These are phyloP conservation scores for Crithidia bombi DNA, from an alignment of 208 protist genomes.

Conservation along the genomic window DNA sequence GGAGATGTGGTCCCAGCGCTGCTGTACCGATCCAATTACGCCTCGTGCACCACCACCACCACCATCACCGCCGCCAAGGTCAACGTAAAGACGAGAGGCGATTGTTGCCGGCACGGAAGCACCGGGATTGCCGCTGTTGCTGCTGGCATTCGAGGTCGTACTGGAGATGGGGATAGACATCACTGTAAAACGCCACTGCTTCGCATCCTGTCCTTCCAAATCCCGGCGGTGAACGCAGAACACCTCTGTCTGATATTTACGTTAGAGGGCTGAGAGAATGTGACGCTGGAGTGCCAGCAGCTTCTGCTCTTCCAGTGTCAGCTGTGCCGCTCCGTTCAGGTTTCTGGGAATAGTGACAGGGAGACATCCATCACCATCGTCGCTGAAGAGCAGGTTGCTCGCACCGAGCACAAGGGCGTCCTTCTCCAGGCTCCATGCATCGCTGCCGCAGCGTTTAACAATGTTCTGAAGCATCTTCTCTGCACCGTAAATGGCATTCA, in stretches of 20 bases:
- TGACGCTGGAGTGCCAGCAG: neutral
- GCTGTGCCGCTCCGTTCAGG: neutral
- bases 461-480: neutral
- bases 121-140: neutral
- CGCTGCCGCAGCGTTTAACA: neutral
- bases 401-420: neutral
- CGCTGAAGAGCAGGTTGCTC: neutral
- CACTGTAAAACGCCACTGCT: neutral
- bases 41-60: neutral
- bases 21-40: no score
- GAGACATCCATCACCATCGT: neutral
- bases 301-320: neutral
- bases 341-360: neutral
- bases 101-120: neutral
- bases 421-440: conserved; percentile 1
- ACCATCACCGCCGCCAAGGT: neutral
- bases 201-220: neutral
- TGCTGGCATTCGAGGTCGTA: neutral
- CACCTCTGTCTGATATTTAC: conserved; percentile 1
- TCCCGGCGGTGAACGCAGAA: conserved; percentile 13
- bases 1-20: neutral
- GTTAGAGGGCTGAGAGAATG: conserved; percentile 3
- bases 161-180: neutral
- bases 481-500: neutral
- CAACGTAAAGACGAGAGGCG: neutral